phyloP scores from a whole-genome alignment of 1,284 basidiomycete species.

The Ustilago esculenta region DNA sequence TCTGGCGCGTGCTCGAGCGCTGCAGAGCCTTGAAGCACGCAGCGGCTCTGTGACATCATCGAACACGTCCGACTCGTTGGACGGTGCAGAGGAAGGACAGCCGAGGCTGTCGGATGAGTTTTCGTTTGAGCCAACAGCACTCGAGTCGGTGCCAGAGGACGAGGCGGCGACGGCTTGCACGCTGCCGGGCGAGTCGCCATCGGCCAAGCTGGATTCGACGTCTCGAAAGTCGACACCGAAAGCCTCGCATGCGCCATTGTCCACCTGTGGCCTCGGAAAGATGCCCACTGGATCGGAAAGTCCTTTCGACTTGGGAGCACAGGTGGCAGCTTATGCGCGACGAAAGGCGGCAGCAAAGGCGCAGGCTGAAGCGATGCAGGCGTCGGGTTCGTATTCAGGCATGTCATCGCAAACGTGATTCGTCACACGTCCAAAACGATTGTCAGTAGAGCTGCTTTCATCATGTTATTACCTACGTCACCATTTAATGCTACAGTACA shows the following conservation, averaged over 20 bases:
- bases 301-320: conserved; percentile 40
- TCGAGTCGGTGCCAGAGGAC: conserved; percentile 39
- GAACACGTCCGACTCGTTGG: conserved; percentile 10
- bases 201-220: conserved; percentile 13
- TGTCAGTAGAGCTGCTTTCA: too few species aligned
- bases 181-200: conserved; percentile 3
- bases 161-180: conserved; percentile 2
- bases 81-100: conserved; percentile 19
- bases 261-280: neutral
- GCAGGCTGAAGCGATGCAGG: conserved; percentile 25
- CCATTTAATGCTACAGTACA: conserved; percentile 7
- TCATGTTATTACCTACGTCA: too few species aligned
- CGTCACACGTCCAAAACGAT: too few species aligned
- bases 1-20: conserved; percentile 31
- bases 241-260: conserved; percentile 15
- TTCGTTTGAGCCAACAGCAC: conserved; percentile 37
- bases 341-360: conserved; percentile 31
- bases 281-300: conserved; percentile 22
- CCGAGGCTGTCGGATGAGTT: conserved; percentile 32
- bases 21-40: conserved; percentile 28
- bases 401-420: conserved; percentile 1
- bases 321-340: conserved; percentile 42
- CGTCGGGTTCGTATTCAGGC: conserved; percentile 12
- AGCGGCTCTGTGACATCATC: conserved; percentile 11
- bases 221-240: conserved; percentile 32